Conservation (phyloP, 2,329 filamentous ascomycete species). For the Calonectria naviculata region DNA sequence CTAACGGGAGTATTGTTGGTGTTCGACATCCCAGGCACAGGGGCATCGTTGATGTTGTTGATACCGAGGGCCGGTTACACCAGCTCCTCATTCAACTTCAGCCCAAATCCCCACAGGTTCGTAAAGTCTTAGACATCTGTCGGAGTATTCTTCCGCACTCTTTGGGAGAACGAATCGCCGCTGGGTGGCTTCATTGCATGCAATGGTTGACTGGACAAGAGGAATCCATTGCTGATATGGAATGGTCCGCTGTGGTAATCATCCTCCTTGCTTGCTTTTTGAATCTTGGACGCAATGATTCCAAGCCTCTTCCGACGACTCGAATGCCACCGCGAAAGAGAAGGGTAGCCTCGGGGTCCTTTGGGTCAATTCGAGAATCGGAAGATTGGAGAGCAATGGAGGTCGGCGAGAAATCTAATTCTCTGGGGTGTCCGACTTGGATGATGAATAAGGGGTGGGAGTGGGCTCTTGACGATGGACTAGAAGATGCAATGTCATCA, state of each 20-base stretch:
- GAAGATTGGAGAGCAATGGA: constrained; percentile 62
- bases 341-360: constrained; percentile 48
- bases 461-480: constrained; percentile 74
- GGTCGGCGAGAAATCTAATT: constrained; percentile 57
- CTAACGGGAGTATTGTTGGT: constrained; percentile 60
- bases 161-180: constrained; percentile 69
- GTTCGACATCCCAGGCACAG: constrained; percentile 68
- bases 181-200: constrained; percentile 80
- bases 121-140: constrained; percentile 69
- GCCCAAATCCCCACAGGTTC: constrained; percentile 71
- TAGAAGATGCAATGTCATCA: constrained; percentile 41
- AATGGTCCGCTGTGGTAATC: constrained; percentile 77
- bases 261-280: constrained; percentile 74
- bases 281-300: constrained; percentile 60
- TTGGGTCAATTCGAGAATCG: constrained; percentile 48
- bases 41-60: constrained; percentile 74
- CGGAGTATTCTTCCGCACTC: constrained; percentile 71
- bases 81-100: constrained; percentile 76
- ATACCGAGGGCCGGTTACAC: constrained; percentile 71
- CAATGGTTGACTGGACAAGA: constrained; percentile 71
- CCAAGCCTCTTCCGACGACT: constrained; percentile 36
- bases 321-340: constrained; percentile 45
- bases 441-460: constrained; percentile 75
- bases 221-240: constrained; percentile 60
- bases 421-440: constrained; percentile 64